These are phyloP conservation scores for Diutina mesorugosa DNA, from an alignment of 1,139 yeast species.

Conservation along the genomic window DNA sequence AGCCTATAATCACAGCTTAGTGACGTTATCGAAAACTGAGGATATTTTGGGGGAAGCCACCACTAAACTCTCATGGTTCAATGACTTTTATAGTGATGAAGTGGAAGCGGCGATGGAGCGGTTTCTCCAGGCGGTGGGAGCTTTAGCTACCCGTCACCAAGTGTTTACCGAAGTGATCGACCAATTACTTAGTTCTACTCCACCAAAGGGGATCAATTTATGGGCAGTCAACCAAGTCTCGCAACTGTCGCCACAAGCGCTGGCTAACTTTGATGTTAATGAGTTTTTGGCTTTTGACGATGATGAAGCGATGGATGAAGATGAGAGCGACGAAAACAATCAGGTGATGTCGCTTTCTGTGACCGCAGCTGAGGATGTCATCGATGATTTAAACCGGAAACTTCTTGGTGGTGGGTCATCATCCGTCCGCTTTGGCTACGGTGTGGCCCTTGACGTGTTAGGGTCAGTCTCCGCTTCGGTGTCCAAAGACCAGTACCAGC, in stretches of 20 bases:
- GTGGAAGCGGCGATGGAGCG: neutral
- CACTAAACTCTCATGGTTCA: neutral
- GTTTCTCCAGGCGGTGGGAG: neutral
- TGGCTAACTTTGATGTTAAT: neutral
- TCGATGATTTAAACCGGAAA: neutral
- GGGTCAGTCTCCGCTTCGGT: neutral
- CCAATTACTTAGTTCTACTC: neutral
- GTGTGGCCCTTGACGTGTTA: neutral
- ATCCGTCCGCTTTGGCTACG: neutral
- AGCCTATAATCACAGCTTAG: neutral
- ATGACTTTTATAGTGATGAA: neutral
- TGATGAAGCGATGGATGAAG: neutral
- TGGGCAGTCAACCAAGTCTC: neutral
- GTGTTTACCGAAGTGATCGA: neutral
- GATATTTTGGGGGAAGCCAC: neutral
- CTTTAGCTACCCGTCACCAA: neutral
- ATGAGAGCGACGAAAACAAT: neutral
- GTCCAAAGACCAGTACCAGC: conserved; percentile 6
- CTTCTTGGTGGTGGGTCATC: neutral
- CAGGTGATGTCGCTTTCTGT: neutral
- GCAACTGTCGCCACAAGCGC: neutral
- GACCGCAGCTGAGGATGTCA: neutral
- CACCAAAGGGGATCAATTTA: neutral
- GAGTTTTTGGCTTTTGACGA: neutral
- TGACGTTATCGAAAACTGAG: neutral